Evolutionary conservation across 768 basidiomycete species (phyloP).

Genomic region (Thelephora ganbajun): DNA sequence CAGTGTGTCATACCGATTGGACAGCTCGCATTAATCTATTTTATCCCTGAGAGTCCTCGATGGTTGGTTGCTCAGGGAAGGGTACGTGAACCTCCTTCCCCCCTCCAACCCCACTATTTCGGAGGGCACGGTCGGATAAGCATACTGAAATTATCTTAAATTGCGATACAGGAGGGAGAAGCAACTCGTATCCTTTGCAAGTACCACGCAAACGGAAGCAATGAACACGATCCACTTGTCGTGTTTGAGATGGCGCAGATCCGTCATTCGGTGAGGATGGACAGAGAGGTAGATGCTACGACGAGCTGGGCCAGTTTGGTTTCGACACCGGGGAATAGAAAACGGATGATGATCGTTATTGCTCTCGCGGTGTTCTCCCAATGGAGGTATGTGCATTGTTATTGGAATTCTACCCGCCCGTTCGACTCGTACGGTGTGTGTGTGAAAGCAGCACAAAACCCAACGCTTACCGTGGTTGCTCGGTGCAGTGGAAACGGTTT

Average conservation of each 20-base stretch:
- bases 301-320: constrained; percentile 41
- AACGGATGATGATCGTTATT: constrained; percentile 53
- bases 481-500: constrained; percentile 45
- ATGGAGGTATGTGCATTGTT: constrained; percentile 38
- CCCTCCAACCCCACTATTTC: not conserved
- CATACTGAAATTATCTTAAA: not conserved
- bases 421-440: constrained; percentile 1
- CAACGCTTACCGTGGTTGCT: not conserved
- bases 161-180: constrained; percentile 29
- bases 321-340: constrained; percentile 50
- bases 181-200: constrained; percentile 51
- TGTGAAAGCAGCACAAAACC: not conserved
- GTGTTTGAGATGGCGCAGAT: constrained; percentile 48
- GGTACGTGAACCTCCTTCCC: constrained; percentile 19
- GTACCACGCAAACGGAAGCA: constrained; percentile 53
- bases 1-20: constrained; percentile 45
- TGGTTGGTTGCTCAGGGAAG: constrained; percentile 49
- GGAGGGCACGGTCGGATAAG: not conserved
- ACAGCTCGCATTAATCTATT: constrained; percentile 43
- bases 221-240: constrained; percentile 45
- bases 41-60: constrained; percentile 55
- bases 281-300: constrained; percentile 35
- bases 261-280: constrained; percentile 48
- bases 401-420: not conserved
- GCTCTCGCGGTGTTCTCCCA: constrained; percentile 60